Conservation (phyloP, 1,139 yeast genomes). For the Wickerhamiella pararugosa region DNA sequence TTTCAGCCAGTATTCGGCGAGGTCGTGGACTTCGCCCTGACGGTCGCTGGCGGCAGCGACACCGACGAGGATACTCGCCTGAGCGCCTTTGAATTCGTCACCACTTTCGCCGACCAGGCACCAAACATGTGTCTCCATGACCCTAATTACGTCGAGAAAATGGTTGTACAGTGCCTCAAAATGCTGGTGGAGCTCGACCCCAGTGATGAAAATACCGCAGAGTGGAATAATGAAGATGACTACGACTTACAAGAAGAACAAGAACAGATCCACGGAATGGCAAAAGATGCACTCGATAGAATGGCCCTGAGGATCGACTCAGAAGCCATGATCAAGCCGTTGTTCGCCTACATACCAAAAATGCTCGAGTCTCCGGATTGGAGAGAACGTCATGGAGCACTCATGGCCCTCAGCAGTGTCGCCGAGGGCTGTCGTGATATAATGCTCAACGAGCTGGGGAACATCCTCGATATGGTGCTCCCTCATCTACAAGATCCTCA, state of each 20-base stretch:
- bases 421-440: constrained; percentile 96
- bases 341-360: constrained; percentile 73
- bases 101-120: constrained; percentile 83
- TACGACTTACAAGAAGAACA: constrained; percentile 69
- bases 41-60: constrained; percentile 67
- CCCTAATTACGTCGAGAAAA: constrained; percentile 50
- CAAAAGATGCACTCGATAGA: constrained; percentile 86
- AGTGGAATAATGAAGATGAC: constrained; percentile 77
- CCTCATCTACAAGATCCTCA: constrained; percentile 74
- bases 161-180: constrained; percentile 60
- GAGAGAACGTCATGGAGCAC: constrained; percentile 94
- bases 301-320: constrained; percentile 76
- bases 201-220: constrained; percentile 65
- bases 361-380: constrained; percentile 65
- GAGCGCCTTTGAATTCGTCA: constrained; percentile 74
- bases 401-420: constrained; percentile 92
- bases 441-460: constrained; percentile 66
- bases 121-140: constrained; percentile 90
- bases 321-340: constrained; percentile 64
- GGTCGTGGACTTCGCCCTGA: constrained; percentile 68
- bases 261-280: constrained; percentile 80
- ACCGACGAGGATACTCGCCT: constrained; percentile 67
- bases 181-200: constrained; percentile 89
- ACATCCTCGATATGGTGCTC: constrained; percentile 64
- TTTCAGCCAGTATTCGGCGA: constrained; percentile 81